Evolutionary conservation across 495 filamentous ascomycete genomes (phyloP).

Genomic region (Peziza echinospora): DNA sequence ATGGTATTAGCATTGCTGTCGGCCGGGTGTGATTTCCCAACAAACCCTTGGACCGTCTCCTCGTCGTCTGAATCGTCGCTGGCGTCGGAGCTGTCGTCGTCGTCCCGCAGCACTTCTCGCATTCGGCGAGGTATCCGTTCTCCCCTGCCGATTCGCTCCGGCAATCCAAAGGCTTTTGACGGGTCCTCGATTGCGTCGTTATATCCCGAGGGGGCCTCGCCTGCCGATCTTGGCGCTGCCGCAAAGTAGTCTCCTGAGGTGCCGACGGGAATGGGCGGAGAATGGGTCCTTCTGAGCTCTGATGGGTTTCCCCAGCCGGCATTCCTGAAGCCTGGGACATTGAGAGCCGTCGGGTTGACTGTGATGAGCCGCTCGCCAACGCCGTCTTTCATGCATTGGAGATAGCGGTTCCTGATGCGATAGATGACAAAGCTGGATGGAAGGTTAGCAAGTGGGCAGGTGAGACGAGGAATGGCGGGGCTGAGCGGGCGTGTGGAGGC

Average conservation of each 20-base stretch:
- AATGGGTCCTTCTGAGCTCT: slow-evolving; percentile 76
- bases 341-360: slow-evolving; percentile 72
- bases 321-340: slow-evolving; percentile 83
- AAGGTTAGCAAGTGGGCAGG: slow-evolving; percentile 6
- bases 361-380: slow-evolving; percentile 90
- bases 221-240: slow-evolving; percentile 33
- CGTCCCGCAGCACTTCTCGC: slow-evolving; percentile 60
- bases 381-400: slow-evolving; percentile 76
- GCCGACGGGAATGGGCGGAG: slow-evolving; percentile 84
- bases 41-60: slow-evolving; percentile 23
- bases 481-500: neutral
- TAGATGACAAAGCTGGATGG: slow-evolving; percentile 63
- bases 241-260: slow-evolving; percentile 79
- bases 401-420: slow-evolving; percentile 77
- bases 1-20: no score
- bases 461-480: neutral
- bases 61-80: slow-evolving; percentile 95
- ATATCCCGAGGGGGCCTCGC: slow-evolving; percentile 22
- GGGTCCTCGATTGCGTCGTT: slow-evolving; percentile 39
- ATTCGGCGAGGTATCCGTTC: slow-evolving; percentile 24
- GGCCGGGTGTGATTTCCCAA: no score
- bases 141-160: slow-evolving; percentile 27
- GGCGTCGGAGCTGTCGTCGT: slow-evolving; percentile 90
- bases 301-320: slow-evolving; percentile 74
- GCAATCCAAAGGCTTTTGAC: slow-evolving; percentile 45